These are phyloP conservation scores for Serendipita sp. DNA, from an alignment of 768 basidiomycete genomes.

Conservation along the genomic window DNA sequence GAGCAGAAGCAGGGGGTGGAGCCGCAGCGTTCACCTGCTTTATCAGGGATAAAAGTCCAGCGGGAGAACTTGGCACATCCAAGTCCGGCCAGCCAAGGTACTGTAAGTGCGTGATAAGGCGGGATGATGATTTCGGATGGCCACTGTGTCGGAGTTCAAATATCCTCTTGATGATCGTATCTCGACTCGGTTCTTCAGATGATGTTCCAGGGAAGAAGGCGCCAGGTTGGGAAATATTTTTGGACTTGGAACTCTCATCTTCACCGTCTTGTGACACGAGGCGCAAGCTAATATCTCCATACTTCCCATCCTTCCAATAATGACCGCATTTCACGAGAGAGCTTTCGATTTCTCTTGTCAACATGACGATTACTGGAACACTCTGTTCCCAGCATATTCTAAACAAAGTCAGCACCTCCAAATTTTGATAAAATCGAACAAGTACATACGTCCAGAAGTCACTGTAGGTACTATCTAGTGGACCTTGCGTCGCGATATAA, in stretches of 20 bases:
- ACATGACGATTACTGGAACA: constrained; percentile 90
- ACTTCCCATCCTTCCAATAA: constrained; percentile 55
- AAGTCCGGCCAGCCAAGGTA: constrained; percentile 95
- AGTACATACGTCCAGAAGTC: constrained; percentile 85
- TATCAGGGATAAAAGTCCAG: constrained; percentile 57
- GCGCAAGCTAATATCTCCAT: constrained; percentile 54
- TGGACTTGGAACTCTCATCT: constrained; percentile 18
- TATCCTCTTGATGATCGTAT: constrained; percentile 22
- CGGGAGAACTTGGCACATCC: constrained; percentile 77
- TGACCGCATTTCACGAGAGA: constrained; percentile 77
- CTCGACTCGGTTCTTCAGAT: constrained; percentile 26
- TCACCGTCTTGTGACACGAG: constrained; percentile 32
- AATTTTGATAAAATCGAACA: not conserved
- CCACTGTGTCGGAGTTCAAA: constrained; percentile 51
- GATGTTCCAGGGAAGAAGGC: constrained; percentile 13
- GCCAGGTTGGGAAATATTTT: constrained; percentile 1
- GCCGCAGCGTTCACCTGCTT: constrained; percentile 39
- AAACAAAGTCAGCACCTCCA: not conserved
- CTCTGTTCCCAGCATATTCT: constrained; percentile 90
- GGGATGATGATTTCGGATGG: constrained; percentile 40
- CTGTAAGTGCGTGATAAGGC: constrained; percentile 74
- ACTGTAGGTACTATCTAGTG: constrained; percentile 67
- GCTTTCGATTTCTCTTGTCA: constrained; percentile 82
- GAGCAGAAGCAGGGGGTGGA: constrained; percentile 6
- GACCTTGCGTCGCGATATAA: constrained; percentile 95